Evolutionary conservation across 306 rosid genomes (phyloP).

Genomic region (Macrotyloma uniflorum): DNA sequence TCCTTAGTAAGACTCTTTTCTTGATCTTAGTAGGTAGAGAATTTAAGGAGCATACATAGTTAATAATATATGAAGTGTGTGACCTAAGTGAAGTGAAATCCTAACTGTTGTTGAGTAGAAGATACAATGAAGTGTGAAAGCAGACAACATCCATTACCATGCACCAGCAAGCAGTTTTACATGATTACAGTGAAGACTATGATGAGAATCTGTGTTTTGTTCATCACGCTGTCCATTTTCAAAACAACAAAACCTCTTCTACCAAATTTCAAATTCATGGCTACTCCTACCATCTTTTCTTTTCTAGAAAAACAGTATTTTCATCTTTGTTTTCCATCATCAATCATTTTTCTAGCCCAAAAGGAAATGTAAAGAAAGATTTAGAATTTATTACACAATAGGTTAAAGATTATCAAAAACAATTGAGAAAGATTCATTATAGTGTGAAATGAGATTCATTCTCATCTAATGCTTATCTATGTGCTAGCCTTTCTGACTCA

Average conservation of each 20-base stretch:
- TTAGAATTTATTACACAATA: no score
- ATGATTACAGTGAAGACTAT: neutral
- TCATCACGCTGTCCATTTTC: neutral
- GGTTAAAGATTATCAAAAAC: no score
- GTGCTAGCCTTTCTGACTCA: no score
- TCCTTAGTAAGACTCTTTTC: neutral
- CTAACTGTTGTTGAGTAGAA: neutral
- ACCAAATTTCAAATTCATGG: constrained; percentile 1
- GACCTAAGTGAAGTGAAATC: neutral
- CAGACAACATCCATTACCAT: neutral
- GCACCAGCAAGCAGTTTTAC: neutral
- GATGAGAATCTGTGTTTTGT: constrained; percentile 4
- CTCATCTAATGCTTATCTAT: no score
- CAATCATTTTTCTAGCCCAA: no score
- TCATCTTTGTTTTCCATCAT: no score
- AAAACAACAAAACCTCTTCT: constrained; percentile 5
- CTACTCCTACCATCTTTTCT: neutral
- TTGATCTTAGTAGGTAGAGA: neutral
- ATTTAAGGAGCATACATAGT: neutral
- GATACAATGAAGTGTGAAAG: neutral
- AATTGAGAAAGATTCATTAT: no score
- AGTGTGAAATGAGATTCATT: no score
- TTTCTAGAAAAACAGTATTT: no score
- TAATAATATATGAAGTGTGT: neutral
- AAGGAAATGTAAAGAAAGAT: no score